These are phyloP conservation scores for Herpetomonas tarakana DNA, from an alignment of 208 protist genomes.

Conservation along the genomic window DNA sequence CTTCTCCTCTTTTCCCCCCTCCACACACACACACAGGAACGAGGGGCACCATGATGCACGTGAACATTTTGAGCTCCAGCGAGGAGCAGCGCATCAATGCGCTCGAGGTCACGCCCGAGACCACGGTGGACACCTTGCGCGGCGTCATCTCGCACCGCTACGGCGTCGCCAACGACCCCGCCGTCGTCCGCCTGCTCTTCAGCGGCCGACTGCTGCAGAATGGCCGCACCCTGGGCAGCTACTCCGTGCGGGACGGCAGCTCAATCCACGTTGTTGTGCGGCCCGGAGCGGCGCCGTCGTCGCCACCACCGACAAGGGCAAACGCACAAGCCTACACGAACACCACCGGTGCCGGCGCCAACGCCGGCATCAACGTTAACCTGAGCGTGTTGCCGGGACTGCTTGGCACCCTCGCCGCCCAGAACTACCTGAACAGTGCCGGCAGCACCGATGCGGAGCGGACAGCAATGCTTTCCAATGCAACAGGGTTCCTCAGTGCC, in stretches of 20 bases:
- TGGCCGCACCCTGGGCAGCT: conserved; percentile 19
- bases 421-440: background rate
- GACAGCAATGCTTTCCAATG: background rate
- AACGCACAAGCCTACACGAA: background rate
- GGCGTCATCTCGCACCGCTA: conserved; percentile 25
- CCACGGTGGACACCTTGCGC: conserved; percentile 44
- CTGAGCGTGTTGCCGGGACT: background rate
- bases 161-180: conserved; percentile 12
- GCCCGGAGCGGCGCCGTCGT: background rate
- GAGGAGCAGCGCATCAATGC: conserved; percentile 43
- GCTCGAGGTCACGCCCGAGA: conserved; percentile 31
- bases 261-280: conserved; percentile 46
- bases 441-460: background rate
- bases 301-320: background rate
- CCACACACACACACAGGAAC: no score
- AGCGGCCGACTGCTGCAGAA: conserved; percentile 22
- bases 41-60: conserved; percentile 25
- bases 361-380: background rate
- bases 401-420: background rate
- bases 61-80: conserved; percentile 31
- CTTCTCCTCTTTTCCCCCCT: background rate
- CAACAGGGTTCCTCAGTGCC: background rate
- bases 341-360: background rate
- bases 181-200: conserved; percentile 24
- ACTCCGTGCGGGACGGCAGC: conserved; percentile 30